Percentiles rank a stretch among this genome's conserved stretches.
These are phyloP conservation scores for Cocos nucifera DNA, from an alignment of 176 grass and related monocot genomes.

Conservation along the genomic window DNA sequence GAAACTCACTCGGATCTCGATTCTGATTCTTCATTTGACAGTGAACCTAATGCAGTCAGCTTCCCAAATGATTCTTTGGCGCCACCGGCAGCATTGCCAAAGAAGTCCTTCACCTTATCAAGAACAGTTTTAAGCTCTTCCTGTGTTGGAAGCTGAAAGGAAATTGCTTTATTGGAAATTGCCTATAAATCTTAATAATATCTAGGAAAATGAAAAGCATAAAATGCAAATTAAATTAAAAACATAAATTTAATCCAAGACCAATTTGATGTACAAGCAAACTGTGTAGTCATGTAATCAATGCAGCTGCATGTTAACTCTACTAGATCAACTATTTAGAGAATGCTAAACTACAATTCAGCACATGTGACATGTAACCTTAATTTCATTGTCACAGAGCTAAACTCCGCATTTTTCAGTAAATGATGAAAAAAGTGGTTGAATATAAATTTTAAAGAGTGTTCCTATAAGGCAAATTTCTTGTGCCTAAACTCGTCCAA, in stretches of 20 bases:
- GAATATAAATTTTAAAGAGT: no score
- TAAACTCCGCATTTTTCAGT: no score
- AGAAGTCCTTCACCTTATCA: constrained; percentile 91
- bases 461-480: no score
- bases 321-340: no score
- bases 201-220: background rate
- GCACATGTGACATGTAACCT: no score
- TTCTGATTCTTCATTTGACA: constrained; percentile 37
- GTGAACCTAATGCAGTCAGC: constrained; percentile 52
- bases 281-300: background rate
- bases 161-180: background rate
- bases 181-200: background rate
- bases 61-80: constrained; percentile 95
- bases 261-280: background rate
- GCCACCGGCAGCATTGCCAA: constrained; percentile 50
- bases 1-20: constrained; percentile 31
- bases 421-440: no score
- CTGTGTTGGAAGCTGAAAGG: constrained; percentile 73
- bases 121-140: constrained; percentile 84
- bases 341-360: no score
- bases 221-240: background rate
- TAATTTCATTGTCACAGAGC: no score
- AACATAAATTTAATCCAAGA: background rate
- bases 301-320: no score
- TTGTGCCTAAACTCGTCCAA: no score